Percentiles rank a stretch among this genome's conserved stretches.
phyloP scores from a whole-genome alignment of 1,284 basidiomycete genomes.

The Leccinum solheimii region DNA sequence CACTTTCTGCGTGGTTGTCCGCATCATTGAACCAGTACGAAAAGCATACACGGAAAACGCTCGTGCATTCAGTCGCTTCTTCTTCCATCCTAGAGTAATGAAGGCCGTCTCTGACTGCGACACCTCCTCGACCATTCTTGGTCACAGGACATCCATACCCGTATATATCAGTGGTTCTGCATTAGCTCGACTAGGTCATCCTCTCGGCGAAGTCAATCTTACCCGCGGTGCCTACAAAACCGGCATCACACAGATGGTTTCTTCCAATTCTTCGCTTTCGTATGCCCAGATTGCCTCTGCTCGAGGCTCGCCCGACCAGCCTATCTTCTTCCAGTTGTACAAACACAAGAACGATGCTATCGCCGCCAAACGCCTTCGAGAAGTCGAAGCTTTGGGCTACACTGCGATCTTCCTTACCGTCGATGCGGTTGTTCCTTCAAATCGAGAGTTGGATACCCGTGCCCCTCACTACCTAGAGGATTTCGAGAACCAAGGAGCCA shows the following conservation, averaged over 20 bases:
- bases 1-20: conserved; percentile 1
- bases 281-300: conserved; percentile 68
- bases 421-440: conserved; percentile 84
- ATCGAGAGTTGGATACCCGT: conserved; percentile 79
- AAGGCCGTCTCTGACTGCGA: conserved; percentile 68
- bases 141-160: conserved; percentile 72
- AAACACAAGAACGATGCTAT: conserved; percentile 73
- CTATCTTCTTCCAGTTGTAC: conserved; percentile 86
- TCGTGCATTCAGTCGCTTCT: conserved; percentile 75
- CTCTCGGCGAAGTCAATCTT: conserved; percentile 82
- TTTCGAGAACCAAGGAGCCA: conserved; percentile 44
- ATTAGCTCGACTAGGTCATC: conserved; percentile 89
- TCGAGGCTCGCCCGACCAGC: conserved; percentile 57
- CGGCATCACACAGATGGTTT: conserved; percentile 87
- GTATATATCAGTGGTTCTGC: conserved; percentile 87
- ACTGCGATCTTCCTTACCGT: conserved; percentile 91
- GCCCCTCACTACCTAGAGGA: conserved; percentile 65
- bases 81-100: conserved; percentile 82
- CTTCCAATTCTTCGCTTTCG: conserved; percentile 83
- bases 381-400: conserved; percentile 72
- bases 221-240: conserved; percentile 71
- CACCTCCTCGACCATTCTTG: conserved; percentile 76
- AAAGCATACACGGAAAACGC: conserved; percentile 67
- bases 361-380: conserved; percentile 71
- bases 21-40: conserved; percentile 5